A percentile compares a stretch with the other conserved stretches of the same genome.
phyloP scores from a whole-genome alignment of 83 land plant species.

The Picea abies region DNA sequence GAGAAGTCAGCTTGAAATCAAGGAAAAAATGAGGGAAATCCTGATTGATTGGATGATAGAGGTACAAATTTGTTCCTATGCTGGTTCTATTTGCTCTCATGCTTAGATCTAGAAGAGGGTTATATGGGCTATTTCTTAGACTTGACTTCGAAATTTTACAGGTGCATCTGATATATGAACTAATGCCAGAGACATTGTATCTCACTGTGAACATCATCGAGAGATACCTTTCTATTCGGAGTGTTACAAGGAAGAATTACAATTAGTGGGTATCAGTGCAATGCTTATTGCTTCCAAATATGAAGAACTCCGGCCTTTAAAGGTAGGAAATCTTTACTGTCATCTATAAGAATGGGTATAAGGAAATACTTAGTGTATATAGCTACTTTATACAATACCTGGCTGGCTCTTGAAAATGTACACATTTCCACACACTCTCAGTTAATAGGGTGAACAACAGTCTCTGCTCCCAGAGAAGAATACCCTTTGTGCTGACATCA shows the following conservation, averaged over 20 bases:
- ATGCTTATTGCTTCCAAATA: conserved; percentile 67
- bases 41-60: conserved; percentile 60
- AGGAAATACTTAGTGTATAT: too few species aligned
- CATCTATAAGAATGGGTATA: not conserved
- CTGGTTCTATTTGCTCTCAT: not conserved
- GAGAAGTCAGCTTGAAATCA: conserved; percentile 37
- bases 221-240: conserved; percentile 39
- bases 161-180: conserved; percentile 50
- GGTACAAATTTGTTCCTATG: conserved; percentile 17
- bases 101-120: not conserved
- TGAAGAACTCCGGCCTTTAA: conserved; percentile 86
- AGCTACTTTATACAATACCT: too few species aligned
- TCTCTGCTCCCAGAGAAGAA: not conserved
- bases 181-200: conserved; percentile 67
- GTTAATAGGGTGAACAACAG: not conserved
- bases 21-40: conserved; percentile 49
- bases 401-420: not conserved
- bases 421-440: too few species aligned
- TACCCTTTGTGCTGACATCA: too few species aligned
- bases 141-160: conserved; percentile 8
- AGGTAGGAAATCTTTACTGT: conserved; percentile 33
- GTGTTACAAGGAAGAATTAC: conserved; percentile 42
- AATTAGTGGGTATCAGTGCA: conserved; percentile 53
- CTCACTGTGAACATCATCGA: conserved; percentile 51
- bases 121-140: not conserved